Base-by-base conservation (phyloP, 192 early-diverging fungal species). In the Umbelopsis isabellina region DNA sequence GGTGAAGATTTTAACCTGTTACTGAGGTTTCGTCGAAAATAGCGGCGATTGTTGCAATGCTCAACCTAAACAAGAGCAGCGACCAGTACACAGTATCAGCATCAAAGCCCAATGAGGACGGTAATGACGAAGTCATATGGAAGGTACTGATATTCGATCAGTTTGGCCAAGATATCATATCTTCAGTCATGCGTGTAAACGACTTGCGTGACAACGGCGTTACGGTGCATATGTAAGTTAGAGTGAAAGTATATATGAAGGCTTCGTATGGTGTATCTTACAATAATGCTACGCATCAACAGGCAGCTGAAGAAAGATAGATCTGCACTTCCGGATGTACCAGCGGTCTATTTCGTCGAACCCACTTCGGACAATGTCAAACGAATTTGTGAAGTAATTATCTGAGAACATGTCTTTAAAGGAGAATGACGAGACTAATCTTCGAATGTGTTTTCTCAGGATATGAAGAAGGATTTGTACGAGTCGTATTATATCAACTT, bases 401-500 rank as follows among this genome's bases (percentile, higher is more conserved):
- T 6, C 25, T 44, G 4, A 10, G 20, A 11, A 4, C 37, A 2
- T 41, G 10, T 41, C 37, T 41, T 41, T 41, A 41, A 5, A 41
- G 7, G 22, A 6, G 3, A 46, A 20, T 33, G 27, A 27, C 45
- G 22, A 9, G 58, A 49, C 45, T 48, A 65, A 37, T 44, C 30
- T 37, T 6, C 51, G 46, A 27, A 49, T 61, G 11, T 48, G 1
- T 8, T 45, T 33, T 21, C n/a, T 55, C 76, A 95, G 91, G 98
- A 99, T 79, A 79, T 99, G 37, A 84, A 88, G 23, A 90, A 88
- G 71, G 88, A 93, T 48, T 77, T 99, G 50, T 99, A 99, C 79
- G 96, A 98, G 71, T 90, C 93, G 23, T 98, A 95, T 72, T 96
- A 98, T 72, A 82, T 99, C 72, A 98, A 99, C 82, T 99, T 98